Conservation (phyloP, 2,329 filamentous ascomycete genomes). For the Exophiala bonariae region DNA sequence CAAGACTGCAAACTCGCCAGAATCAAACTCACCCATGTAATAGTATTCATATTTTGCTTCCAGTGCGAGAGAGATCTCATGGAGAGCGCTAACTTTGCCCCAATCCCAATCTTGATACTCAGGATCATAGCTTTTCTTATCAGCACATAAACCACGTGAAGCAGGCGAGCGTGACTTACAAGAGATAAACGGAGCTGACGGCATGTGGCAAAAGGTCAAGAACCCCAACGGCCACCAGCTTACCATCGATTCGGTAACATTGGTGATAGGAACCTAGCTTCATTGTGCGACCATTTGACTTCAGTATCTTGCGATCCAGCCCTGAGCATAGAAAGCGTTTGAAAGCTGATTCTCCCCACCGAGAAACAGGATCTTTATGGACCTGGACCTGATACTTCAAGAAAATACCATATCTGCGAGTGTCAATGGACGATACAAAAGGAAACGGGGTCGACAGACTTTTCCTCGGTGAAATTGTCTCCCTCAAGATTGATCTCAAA, state of each 20-base stretch:
- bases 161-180: constrained; percentile 35
- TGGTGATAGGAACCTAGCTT: constrained; percentile 52
- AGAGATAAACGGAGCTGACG: constrained; percentile 52
- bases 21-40: constrained; percentile 56
- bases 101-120: constrained; percentile 62
- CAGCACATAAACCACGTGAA: background rate
- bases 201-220: constrained; percentile 48
- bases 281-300: constrained; percentile 38
- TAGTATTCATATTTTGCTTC: constrained; percentile 61
- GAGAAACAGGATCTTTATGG: constrained; percentile 45
- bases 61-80: constrained; percentile 57
- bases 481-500: constrained; percentile 51
- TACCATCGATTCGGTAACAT: constrained; percentile 51
- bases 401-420: constrained; percentile 44
- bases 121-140: constrained; percentile 54
- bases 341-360: constrained; percentile 46
- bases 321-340: constrained; percentile 50
- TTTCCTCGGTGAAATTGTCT: constrained; percentile 47
- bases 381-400: constrained; percentile 47
- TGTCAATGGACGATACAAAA: background rate
- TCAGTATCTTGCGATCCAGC: constrained; percentile 39
- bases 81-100: constrained; percentile 62
- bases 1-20: background rate
- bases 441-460: constrained; percentile 32
- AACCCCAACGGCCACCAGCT: constrained; percentile 49